Conservation (phyloP, 768 basidiomycete species). For the Daedalea quercina region DNA sequence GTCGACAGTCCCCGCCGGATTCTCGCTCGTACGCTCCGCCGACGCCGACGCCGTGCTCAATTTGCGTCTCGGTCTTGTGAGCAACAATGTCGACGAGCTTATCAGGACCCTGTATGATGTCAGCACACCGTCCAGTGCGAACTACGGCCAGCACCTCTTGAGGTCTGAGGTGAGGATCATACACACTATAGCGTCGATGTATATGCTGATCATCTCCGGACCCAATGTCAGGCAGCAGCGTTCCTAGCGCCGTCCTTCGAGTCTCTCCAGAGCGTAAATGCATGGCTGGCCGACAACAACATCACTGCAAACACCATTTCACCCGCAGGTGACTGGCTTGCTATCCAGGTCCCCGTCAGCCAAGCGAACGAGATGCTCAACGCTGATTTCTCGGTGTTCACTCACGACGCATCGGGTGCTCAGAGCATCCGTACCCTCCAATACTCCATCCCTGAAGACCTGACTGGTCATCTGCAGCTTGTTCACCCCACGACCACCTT, state of each 20-base stretch:
- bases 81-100: slow-evolving; percentile 28
- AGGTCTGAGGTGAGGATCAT: slow-evolving; percentile 33
- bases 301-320: slow-evolving; percentile 18
- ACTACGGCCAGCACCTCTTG: slow-evolving; percentile 32
- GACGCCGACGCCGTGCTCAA: slow-evolving; percentile 25
- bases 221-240: slow-evolving; percentile 4
- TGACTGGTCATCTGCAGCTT: slow-evolving; percentile 21
- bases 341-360: slow-evolving; percentile 18
- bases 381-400: slow-evolving; percentile 24
- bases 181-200: slow-evolving; percentile 35
- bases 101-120: slow-evolving; percentile 29
- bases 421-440: slow-evolving; percentile 22
- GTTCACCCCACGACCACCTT: slow-evolving; percentile 26
- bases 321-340: slow-evolving; percentile 24
- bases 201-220: neutral
- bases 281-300: slow-evolving; percentile 20
- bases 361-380: slow-evolving; percentile 24
- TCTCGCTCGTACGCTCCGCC: slow-evolving; percentile 24
- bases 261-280: slow-evolving; percentile 18
- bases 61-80: slow-evolving; percentile 30
- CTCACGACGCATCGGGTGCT: slow-evolving; percentile 15
- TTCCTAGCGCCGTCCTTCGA: slow-evolving; percentile 17
- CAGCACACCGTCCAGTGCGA: slow-evolving; percentile 26
- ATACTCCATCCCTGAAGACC: slow-evolving; percentile 24
- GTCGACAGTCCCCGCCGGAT: slow-evolving; percentile 19